phyloP scores from a whole-genome alignment of 2,329 filamentous ascomycete genomes.

The Aspergillus calidoustus region DNA sequence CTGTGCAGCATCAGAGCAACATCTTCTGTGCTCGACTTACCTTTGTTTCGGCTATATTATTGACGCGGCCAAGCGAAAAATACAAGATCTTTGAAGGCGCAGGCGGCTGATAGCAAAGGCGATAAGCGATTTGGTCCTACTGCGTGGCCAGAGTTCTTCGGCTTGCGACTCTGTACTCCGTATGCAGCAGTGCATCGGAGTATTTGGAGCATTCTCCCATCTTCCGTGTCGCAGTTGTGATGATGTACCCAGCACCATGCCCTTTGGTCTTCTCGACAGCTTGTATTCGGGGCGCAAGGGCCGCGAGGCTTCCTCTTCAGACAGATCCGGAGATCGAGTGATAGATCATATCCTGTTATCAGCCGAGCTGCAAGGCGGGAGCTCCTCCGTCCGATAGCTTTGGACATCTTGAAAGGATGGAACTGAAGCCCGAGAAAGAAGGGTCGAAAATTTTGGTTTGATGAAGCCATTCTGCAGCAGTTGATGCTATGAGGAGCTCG shows the following conservation, averaged over 20 bases:
- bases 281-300: constrained; percentile 15
- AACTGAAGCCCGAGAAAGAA: constrained; percentile 10
- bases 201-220: not conserved
- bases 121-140: constrained; percentile 4
- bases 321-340: constrained; percentile 11
- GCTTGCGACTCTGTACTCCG: not conserved
- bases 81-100: not conserved
- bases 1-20: constrained; percentile 11
- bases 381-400: constrained; percentile 14
- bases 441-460: constrained; percentile 11
- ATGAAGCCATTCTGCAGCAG: constrained; percentile 25
- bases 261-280: constrained; percentile 7
- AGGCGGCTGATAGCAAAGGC: not conserved
- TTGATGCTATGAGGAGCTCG: constrained; percentile 18
- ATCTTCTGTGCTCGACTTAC: constrained; percentile 1
- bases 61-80: not conserved
- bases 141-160: not conserved
- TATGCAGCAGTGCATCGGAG: not conserved
- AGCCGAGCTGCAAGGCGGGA: constrained; percentile 21
- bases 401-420: constrained; percentile 17
- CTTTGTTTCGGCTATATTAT: not conserved
- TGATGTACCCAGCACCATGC: not conserved
- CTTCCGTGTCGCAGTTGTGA: not conserved
- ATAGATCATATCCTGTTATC: constrained; percentile 26
- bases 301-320: constrained; percentile 2